Conservation (phyloP, 495 filamentous ascomycete species). For the Pseudoneurospora amorphoporcata region DNA sequence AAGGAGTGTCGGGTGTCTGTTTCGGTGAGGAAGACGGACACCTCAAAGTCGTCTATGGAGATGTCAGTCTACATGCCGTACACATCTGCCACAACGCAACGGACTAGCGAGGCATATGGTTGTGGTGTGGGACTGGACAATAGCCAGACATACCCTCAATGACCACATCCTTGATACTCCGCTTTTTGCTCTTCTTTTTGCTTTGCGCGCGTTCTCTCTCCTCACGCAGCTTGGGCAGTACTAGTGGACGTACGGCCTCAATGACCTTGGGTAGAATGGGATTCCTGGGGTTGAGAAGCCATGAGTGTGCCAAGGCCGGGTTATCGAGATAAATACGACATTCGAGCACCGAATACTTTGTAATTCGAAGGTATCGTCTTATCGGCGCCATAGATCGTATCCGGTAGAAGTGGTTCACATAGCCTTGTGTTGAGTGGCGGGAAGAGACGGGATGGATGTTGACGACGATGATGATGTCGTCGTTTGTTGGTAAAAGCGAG, state of each 20-base stretch:
- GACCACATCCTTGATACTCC: conserved; percentile 80
- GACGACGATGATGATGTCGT: not conserved
- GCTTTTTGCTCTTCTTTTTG: conserved; percentile 52
- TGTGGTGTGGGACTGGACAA: not conserved
- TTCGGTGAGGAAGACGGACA: conserved; percentile 86
- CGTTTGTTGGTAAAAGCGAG: not conserved
- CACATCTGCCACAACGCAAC: not conserved
- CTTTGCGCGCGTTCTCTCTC: conserved; percentile 59
- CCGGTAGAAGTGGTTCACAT: not conserved
- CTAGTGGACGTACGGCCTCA: conserved; percentile 67
- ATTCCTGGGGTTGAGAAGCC: conserved; percentile 67
- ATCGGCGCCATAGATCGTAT: conserved; percentile 59
- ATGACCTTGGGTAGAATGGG: conserved; percentile 74
- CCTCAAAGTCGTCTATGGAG: conserved; percentile 78
- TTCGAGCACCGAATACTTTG: conserved; percentile 85
- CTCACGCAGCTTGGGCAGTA: conserved; percentile 82
- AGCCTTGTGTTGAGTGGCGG: not conserved
- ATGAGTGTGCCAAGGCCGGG: conserved; percentile 64
- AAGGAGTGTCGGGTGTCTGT: conserved; percentile 79
- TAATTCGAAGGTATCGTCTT: conserved; percentile 73
- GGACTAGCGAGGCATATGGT: not conserved
- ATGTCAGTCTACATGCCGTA: not conserved
- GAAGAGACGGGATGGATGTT: not conserved
- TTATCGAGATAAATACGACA: conserved; percentile 91
- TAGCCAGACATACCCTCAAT: conserved; percentile 50